phyloP scores from a whole-genome alignment of 805 yeast genomes.

The Metschnikowia similis region DNA sequence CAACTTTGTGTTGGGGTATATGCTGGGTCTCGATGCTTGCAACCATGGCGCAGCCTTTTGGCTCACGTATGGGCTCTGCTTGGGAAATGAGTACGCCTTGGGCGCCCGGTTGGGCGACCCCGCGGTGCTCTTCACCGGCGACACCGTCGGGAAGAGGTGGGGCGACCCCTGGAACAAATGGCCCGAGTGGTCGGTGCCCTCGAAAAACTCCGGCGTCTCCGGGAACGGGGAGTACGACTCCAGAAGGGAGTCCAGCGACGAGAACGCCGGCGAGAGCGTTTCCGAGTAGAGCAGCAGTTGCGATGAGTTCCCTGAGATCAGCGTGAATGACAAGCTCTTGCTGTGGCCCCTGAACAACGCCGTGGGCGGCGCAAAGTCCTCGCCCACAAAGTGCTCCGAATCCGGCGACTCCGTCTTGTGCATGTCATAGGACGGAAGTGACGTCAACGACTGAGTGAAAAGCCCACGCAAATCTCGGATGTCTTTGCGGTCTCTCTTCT shows the following conservation, averaged over 20 bases:
- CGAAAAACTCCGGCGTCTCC: conserved; percentile 25
- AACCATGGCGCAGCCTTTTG: conserved; percentile 1
- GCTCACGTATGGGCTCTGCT: neutral
- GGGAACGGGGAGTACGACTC: conserved; percentile 23
- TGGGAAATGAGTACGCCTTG: conserved; percentile 4
- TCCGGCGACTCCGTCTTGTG: conserved; percentile 8
- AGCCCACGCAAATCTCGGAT: neutral
- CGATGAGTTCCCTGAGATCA: conserved; percentile 28
- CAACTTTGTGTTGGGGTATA: conserved; percentile 6
- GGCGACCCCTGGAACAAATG: conserved; percentile 3
- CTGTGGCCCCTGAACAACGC: conserved; percentile 15
- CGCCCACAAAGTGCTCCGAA: conserved; percentile 10
- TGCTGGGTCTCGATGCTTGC: conserved; percentile 7
- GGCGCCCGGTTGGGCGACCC: neutral
- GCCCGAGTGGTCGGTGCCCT: conserved; percentile 9
- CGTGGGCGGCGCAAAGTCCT: conserved; percentile 18
- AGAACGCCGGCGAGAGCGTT: conserved; percentile 18
- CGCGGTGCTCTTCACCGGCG: neutral
- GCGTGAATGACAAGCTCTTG: conserved; percentile 15
- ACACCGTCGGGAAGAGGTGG: neutral
- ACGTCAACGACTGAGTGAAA: conserved; percentile 12
- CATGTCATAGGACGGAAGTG: conserved; percentile 5
- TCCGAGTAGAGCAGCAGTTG: conserved; percentile 28
- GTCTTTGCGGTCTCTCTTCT: conserved; percentile 12
- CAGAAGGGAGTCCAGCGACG: conserved; percentile 29